Evolutionary conservation across 371 early-diverging fungal genomes (phyloP), one percentile per base, ranked within the genome.

Genomic region (Mortierella sp.): DNA sequence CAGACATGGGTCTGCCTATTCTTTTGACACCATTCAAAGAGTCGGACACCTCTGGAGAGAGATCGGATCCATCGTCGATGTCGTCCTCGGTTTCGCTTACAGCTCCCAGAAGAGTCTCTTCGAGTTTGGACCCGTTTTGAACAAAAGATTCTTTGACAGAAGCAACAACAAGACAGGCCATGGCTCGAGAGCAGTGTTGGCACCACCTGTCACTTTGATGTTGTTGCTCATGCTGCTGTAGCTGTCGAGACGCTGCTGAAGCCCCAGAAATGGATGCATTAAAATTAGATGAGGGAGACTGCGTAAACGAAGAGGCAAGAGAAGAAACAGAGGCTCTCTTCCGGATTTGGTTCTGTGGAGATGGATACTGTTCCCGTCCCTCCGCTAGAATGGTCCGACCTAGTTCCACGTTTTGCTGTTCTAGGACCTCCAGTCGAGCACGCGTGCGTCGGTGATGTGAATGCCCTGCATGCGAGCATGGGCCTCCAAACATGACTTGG

Each of bases 401-500:
- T 4, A 69, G 29, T 1, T 63, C 70, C 5, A 52, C 29, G 28
- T 58, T 63, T 29, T 63, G 70, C 9, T 46, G 51, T 23, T 66
- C 62, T 15, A 66, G 56, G 23, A 57, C 45, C 21, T 64, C 74
- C 1, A 61, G 50, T 25, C 57, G 64, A 1, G 63, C 67, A 9
- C 60, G 66, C 7, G 66, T 66, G 7, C 70, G 57, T 47, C 69
- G 69, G 37, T 74, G 74, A 26, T 74, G 74, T 23, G 60, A 15
- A 44, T 74, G 74, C 0, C 69, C 74, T 0, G 64, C 61, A 5
- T 74, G 69, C 3, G 69, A 25, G 52, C 75, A 75, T 9, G 66
- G 67, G n/a, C 66, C 62, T 4, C 75, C 70, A 63, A 75, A 75
- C 21, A 75, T 62, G 29, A 66, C 46, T 21, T 75, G 70, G 6